These are phyloP conservation scores for Daldinia bambusicola DNA, from an alignment of 495 filamentous ascomycete species.

Conservation along the genomic window DNA sequence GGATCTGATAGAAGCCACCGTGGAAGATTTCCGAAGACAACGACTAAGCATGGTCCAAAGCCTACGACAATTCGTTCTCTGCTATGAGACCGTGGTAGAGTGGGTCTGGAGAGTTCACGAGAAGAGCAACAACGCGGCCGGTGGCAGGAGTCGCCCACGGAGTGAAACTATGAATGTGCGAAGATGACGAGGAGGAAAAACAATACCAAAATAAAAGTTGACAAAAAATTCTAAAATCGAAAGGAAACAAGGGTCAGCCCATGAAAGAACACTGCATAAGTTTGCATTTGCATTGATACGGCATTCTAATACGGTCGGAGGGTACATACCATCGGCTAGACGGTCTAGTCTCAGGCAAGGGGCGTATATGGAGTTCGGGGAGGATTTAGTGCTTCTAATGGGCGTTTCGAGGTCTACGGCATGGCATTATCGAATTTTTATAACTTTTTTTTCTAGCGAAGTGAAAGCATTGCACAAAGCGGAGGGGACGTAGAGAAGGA, in stretches of 20 bases:
- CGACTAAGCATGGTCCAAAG: constrained; percentile 97
- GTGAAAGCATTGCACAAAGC: constrained; percentile 33
- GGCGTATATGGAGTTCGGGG: constrained; percentile 28
- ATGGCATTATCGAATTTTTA: constrained; percentile 31
- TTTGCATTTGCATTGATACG: constrained; percentile 42
- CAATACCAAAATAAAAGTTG: neutral
- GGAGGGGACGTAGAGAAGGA: constrained; percentile 22
- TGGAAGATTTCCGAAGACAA: constrained; percentile 89
- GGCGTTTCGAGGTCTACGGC: constrained; percentile 37
- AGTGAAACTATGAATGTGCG: constrained; percentile 46
- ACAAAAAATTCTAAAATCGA: neutral
- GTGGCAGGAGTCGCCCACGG: constrained; percentile 46
- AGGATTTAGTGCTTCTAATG: constrained; percentile 18
- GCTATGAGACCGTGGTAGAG: constrained; percentile 94
- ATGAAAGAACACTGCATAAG: constrained; percentile 34
- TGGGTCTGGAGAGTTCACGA: constrained; percentile 70
- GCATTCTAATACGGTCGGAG: constrained; percentile 34
- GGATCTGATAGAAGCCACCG: constrained; percentile 85
- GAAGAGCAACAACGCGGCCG: constrained; percentile 53
- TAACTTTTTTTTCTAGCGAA: constrained; percentile 18
- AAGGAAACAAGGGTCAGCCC: constrained; percentile 14
- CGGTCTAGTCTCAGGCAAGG: constrained; percentile 24
- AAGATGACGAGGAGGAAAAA: constrained; percentile 18
- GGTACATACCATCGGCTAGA: constrained; percentile 39
- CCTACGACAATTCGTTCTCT: constrained; percentile 91